Evolutionary conservation across 73 alveolate species (phyloP).

Genomic region (Paramecium sexaurelia): DNA sequence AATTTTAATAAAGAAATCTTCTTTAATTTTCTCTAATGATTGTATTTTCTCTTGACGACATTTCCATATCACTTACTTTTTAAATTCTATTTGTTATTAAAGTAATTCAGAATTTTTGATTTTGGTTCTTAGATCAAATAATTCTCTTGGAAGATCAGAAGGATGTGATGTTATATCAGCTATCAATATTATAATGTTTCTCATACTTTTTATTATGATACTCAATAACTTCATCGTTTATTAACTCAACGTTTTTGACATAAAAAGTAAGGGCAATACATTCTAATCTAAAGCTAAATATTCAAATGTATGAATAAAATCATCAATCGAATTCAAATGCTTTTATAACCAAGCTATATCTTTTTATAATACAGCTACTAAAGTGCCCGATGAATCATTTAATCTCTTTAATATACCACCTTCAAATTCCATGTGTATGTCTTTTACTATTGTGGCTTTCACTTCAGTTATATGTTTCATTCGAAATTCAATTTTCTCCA

Average conservation of each 20-base stretch:
- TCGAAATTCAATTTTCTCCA: constrained; percentile 70
- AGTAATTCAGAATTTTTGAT: constrained; percentile 10
- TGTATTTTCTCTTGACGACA: constrained; percentile 67
- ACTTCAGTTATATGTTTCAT: constrained; percentile 65
- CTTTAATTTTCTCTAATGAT: constrained; percentile 51
- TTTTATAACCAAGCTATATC: constrained; percentile 74
- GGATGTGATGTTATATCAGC: constrained; percentile 65
- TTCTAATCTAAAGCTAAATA: constrained; percentile 72
- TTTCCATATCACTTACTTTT: constrained; percentile 80
- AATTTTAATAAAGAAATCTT: constrained; percentile 70
- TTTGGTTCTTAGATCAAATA: constrained; percentile 21
- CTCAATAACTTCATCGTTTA: constrained; percentile 65
- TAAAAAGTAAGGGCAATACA: constrained; percentile 73
- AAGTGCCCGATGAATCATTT: constrained; percentile 73
- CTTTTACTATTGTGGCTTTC: constrained; percentile 71
- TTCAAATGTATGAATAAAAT: constrained; percentile 73
- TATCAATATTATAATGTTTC: constrained; percentile 58
- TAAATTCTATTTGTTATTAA: constrained; percentile 73
- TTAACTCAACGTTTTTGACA: constrained; percentile 71
- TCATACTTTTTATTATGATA: constrained; percentile 71
- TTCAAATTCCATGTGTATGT: constrained; percentile 74
- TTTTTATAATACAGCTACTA: constrained; percentile 72
- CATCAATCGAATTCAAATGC: constrained; percentile 72
- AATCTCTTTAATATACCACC: constrained; percentile 75
- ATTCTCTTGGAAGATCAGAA: constrained; percentile 49